A percentile compares a stretch with the other conserved stretches of the same genome.
Evolutionary conservation across 2,329 filamentous ascomycete species (phyloP).

Genomic region (Penicillium brevicompactum): DNA sequence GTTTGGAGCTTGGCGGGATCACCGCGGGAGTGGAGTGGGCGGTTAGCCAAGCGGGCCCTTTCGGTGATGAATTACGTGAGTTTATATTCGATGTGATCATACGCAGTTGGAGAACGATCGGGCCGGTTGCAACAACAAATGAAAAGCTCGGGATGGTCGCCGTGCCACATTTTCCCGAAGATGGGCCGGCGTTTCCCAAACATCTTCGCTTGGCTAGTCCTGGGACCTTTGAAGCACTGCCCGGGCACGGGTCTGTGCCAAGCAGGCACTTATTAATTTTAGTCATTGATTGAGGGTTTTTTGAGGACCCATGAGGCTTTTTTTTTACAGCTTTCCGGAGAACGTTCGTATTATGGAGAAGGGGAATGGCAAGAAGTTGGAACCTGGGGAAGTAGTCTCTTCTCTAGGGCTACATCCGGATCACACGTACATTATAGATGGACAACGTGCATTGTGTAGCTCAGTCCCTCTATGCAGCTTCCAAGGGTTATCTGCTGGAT

Average conservation of each 20-base stretch:
- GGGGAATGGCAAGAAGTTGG: not conserved
- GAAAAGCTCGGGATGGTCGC: not conserved
- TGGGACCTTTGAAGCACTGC: not conserved
- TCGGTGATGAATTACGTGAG: not conserved
- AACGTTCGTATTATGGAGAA: not conserved
- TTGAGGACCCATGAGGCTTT: not conserved
- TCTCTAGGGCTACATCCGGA: no score
- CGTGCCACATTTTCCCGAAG: not conserved
- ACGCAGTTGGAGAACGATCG: not conserved
- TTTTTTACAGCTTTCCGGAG: not conserved
- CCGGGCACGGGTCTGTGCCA: not conserved
- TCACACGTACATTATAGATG: not conserved
- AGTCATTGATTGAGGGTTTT: conserved; percentile 1
- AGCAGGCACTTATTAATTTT: not conserved
- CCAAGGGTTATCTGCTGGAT: not conserved
- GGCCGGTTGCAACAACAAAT: not conserved
- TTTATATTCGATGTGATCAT: not conserved
- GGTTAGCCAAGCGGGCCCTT: not conserved
- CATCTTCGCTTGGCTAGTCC: not conserved
- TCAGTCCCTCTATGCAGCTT: not conserved
- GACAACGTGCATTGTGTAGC: not conserved
- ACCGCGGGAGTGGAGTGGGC: not conserved
- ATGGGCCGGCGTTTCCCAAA: not conserved
- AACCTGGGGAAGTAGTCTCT: not conserved
- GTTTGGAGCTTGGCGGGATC: not conserved